Percentiles rank a stretch among this genome's conserved stretches.
Evolutionary conservation across 2,329 filamentous ascomycete genomes (phyloP).

Genomic region (Botryotinia convoluta): DNA sequence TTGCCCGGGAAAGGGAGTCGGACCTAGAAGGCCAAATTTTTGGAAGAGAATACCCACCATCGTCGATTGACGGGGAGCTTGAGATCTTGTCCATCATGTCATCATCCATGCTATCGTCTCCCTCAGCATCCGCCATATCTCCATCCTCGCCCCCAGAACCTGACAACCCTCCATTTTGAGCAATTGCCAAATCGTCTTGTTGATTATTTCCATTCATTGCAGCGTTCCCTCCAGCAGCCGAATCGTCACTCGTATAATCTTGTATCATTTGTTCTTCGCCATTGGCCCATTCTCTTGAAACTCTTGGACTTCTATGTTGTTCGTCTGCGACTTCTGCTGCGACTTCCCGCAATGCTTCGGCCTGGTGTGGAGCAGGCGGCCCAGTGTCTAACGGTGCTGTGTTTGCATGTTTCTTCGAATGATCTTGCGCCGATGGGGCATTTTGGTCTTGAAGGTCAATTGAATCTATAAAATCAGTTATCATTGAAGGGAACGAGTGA

Average conservation of each 20-base stretch:
- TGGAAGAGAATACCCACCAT: slow-evolving; percentile 72
- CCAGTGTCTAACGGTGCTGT: slow-evolving; percentile 50
- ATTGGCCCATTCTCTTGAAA: slow-evolving; percentile 54
- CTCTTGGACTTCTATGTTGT: slow-evolving; percentile 59
- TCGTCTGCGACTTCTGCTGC: slow-evolving; percentile 74
- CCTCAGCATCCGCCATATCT: slow-evolving; percentile 66
- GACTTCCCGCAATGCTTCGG: slow-evolving; percentile 77
- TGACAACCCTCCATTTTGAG: slow-evolving; percentile 58
- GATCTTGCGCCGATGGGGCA: slow-evolving; percentile 80
- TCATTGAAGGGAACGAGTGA: slow-evolving; percentile 9
- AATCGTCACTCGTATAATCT: slow-evolving; percentile 45
- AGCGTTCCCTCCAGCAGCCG: slow-evolving; percentile 43
- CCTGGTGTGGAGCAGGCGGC: slow-evolving; percentile 64
- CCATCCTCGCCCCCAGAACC: slow-evolving; percentile 53
- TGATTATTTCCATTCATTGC: slow-evolving; percentile 43
- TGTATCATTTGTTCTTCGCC: slow-evolving; percentile 33
- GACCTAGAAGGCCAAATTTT: slow-evolving; percentile 34
- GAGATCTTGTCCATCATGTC: slow-evolving; percentile 99
- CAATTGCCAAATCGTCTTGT: slow-evolving; percentile 57
- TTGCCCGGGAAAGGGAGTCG: slow-evolving; percentile 32
- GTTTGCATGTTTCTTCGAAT: slow-evolving; percentile 56
- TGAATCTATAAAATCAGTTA: slow-evolving; percentile 62
- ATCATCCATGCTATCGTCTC: slow-evolving; percentile 71
- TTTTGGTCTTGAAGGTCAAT: slow-evolving; percentile 88
- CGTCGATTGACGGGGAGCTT: slow-evolving; percentile 96